These are phyloP conservation scores for Rhizoctonia solani DNA, from an alignment of 1,284 basidiomycete genomes.

Conservation along the genomic window DNA sequence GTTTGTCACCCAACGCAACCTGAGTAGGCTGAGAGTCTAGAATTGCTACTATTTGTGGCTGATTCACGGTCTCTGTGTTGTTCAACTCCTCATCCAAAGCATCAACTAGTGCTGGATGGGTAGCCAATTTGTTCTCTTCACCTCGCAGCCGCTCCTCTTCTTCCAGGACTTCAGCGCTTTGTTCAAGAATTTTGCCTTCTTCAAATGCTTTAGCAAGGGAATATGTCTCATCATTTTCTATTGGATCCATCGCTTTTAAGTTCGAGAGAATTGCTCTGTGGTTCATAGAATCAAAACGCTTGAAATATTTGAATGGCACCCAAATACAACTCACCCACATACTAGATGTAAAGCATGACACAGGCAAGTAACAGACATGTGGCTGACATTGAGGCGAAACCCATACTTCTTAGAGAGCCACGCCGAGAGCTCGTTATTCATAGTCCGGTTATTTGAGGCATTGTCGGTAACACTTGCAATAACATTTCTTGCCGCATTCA, in stretches of 20 bases:
- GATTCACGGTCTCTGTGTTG: background rate
- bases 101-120: background rate
- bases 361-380: slow-evolving; percentile 5
- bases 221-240: background rate
- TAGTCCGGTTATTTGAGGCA: slow-evolving; percentile 2
- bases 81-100: background rate
- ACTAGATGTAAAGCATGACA: slow-evolving; percentile 4
- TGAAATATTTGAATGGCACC: background rate
- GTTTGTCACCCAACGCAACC: background rate
- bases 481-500: background rate
- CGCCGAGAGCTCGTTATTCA: background rate
- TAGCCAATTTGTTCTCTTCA: background rate
- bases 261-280: background rate
- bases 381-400: background rate
- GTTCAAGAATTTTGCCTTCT: background rate
- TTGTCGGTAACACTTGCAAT: slow-evolving; percentile 12
- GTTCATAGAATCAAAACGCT: background rate
- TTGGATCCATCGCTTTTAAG: background rate
- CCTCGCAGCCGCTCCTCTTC: background rate
- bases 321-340: background rate
- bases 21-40: background rate
- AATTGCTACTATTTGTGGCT: background rate
- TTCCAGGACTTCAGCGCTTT: background rate
- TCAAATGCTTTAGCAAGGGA: slow-evolving; percentile 4
- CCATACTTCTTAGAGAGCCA: background rate